Evolutionary conservation across 169 alveolate species (phyloP).

Genomic region (Cytauxzoon felis): DNA sequence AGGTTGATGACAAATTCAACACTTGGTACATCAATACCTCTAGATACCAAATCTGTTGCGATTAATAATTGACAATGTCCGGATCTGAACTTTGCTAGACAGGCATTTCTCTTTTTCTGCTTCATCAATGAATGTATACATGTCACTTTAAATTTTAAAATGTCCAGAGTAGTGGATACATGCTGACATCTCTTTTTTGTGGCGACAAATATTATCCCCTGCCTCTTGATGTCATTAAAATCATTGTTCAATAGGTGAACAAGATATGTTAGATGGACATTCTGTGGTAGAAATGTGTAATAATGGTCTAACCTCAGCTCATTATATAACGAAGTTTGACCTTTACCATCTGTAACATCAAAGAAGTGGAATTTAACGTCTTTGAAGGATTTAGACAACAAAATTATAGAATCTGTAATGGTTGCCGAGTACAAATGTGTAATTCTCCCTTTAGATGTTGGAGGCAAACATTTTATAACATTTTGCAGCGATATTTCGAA

Average conservation of each 20-base stretch:
- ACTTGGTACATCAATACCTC: constrained; percentile 98
- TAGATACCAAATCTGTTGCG: constrained; percentile 95
- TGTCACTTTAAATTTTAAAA: constrained; percentile 88
- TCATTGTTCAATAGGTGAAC: constrained; percentile 28
- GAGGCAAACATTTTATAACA: constrained; percentile 73
- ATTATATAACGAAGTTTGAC: constrained; percentile 23
- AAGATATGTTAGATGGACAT: constrained; percentile 48
- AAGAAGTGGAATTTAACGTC: constrained; percentile 40
- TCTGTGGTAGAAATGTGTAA: constrained; percentile 56
- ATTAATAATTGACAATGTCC: constrained; percentile 82
- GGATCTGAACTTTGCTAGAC: constrained; percentile 90
- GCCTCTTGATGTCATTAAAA: constrained; percentile 15
- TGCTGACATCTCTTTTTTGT: constrained; percentile 87
- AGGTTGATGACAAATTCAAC: constrained; percentile 91
- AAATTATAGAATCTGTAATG: constrained; percentile 79
- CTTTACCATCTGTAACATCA: constrained; percentile 41
- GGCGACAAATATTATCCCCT: constrained; percentile 91
- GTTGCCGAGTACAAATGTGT: constrained; percentile 98
- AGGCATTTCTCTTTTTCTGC: constrained; percentile 88
- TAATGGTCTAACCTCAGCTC: constrained; percentile 38
- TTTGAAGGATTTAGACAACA: constrained; percentile 12
- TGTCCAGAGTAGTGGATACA: constrained; percentile 84
- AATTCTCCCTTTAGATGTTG: constrained; percentile 72
- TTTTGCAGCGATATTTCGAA: constrained; percentile 76
- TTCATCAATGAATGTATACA: constrained; percentile 93